Evolutionary conservation across 1,284 basidiomycete species (phyloP).

Genomic region (Sutorius eximius): DNA sequence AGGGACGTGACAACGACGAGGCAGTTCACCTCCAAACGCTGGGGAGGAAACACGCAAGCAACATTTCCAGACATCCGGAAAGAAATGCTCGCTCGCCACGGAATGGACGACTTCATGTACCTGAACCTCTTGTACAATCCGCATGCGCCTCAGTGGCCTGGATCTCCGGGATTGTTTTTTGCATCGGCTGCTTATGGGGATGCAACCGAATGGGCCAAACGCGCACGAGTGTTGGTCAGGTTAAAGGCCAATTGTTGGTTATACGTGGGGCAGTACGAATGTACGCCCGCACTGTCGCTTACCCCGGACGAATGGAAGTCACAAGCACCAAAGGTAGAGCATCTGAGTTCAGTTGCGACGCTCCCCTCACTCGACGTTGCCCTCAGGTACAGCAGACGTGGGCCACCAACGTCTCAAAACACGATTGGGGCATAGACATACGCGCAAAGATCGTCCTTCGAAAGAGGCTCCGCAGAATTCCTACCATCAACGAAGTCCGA

Average conservation of each 20-base stretch:
- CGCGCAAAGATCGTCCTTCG: conserved; percentile 18
- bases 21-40: conserved; percentile 33
- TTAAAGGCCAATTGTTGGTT: conserved; percentile 25
- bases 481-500: conserved; percentile 10
- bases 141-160: conserved; percentile 37
- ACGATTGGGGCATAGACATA: conserved; percentile 12
- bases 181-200: background rate
- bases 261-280: conserved; percentile 33
- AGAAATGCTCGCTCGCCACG: conserved; percentile 28
- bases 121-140: conserved; percentile 38
- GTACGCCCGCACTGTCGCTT: conserved; percentile 21
- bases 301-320: conserved; percentile 29
- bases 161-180: conserved; percentile 39
- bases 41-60: conserved; percentile 36
- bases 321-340: conserved; percentile 20
- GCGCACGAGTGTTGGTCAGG: conserved; percentile 21
- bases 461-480: conserved; percentile 16
- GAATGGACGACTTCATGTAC: conserved; percentile 37
- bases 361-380: background rate
- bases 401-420: conserved; percentile 12
- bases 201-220: background rate
- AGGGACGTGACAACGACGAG: conserved; percentile 28
- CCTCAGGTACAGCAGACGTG: conserved; percentile 24
- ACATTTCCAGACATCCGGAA: conserved; percentile 33
- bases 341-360: background rate